Conservation (phyloP, 805 yeast genomes). For the Saccharomycopsis sp. region DNA sequence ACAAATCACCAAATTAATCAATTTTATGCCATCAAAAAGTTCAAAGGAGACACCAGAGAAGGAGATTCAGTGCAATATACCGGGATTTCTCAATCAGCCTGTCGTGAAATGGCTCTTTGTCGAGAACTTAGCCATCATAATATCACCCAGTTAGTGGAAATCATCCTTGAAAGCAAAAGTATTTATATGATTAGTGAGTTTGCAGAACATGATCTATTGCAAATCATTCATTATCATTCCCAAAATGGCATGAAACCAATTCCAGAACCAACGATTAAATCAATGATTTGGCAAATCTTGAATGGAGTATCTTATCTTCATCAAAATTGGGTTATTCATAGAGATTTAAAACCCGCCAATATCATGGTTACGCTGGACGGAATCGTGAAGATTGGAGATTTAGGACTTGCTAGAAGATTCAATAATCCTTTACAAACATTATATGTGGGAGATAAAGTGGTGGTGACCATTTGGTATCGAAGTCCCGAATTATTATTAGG, state of each 20-base stretch:
- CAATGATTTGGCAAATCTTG: conserved; percentile 84
- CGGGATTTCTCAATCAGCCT: conserved; percentile 92
- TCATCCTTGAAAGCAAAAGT: conserved; percentile 75
- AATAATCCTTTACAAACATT: conserved; percentile 78
- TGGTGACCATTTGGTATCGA: conserved; percentile 94
- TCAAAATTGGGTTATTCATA: conserved; percentile 91
- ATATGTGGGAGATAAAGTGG: conserved; percentile 90
- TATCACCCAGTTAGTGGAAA: conserved; percentile 70
- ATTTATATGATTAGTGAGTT: conserved; percentile 93
- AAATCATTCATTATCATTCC: conserved; percentile 87
- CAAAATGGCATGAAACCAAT: conserved; percentile 78
- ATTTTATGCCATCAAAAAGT: conserved; percentile 84
- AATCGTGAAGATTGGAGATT: conserved; percentile 89
- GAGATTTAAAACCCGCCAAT: conserved; percentile 96
- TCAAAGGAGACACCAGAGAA: conserved; percentile 88
- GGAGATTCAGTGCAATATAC: conserved; percentile 77
- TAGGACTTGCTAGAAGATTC: conserved; percentile 84
- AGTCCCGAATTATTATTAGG: conserved; percentile 91
- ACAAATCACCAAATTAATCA: conserved; percentile 21
- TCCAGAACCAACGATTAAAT: conserved; percentile 69
- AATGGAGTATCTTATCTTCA: conserved; percentile 88
- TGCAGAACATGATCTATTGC: conserved; percentile 92
- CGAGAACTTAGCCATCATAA: conserved; percentile 76
- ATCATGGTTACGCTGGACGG: conserved; percentile 91
- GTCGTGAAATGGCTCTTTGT: conserved; percentile 92